Evolutionary conservation across 371 early-diverging fungal genomes (phyloP).

Genomic region (Rhizopus sp.): DNA sequence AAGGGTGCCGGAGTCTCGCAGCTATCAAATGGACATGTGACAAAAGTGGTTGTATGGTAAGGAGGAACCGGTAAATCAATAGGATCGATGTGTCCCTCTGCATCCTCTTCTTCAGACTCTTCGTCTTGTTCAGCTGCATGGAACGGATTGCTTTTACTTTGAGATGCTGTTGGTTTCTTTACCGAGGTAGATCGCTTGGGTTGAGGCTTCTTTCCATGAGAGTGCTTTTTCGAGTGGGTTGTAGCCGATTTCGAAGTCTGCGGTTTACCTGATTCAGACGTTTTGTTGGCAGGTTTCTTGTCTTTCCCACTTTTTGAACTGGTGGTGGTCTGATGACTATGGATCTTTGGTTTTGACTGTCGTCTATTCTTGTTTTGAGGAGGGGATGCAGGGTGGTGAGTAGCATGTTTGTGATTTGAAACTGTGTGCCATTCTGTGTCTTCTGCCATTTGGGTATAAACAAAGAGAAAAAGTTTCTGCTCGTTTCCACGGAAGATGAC

Average conservation of each 20-base stretch:
- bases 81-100: constrained; percentile 44
- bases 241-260: too few species aligned
- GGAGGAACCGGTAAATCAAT: constrained; percentile 57
- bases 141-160: constrained; percentile 10
- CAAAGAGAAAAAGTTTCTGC: neutral
- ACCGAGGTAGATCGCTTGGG: constrained; percentile 1
- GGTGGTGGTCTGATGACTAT: neutral
- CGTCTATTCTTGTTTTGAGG: constrained; percentile 3
- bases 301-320: neutral
- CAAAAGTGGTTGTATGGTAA: constrained; percentile 62
- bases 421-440: constrained; percentile 41
- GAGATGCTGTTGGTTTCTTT: neutral
- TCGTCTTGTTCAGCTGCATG: constrained; percentile 46
- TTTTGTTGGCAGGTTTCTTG: neutral
- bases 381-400: neutral
- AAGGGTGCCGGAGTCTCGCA: constrained; percentile 58
- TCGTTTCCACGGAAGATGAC: too few species aligned
- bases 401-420: constrained; percentile 9
- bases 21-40: constrained; percentile 56
- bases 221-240: too few species aligned
- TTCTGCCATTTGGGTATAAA: constrained; percentile 19
- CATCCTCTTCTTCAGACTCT: constrained; percentile 49
- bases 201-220: neutral
- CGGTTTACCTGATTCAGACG: too few species aligned
- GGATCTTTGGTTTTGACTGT: constrained; percentile 10